A percentile compares a stretch with the other conserved stretches of the same genome.
Conservation (phyloP, 805 yeast species). For the Saturnispora saitoi region DNA sequence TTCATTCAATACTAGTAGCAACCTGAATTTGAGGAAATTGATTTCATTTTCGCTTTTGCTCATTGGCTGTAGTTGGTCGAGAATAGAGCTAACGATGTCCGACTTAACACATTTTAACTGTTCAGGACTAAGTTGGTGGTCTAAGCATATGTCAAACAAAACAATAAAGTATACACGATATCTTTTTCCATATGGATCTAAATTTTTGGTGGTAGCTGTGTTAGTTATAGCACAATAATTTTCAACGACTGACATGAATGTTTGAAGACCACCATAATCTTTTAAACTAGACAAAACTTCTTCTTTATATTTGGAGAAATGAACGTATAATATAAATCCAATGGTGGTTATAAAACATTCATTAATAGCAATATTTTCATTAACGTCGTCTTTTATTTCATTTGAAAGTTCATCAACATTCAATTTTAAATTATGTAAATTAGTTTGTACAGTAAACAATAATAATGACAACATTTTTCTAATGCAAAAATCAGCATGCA, state of each 20-base stretch:
- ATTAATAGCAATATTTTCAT: conserved; percentile 18
- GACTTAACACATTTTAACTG: conserved; percentile 36
- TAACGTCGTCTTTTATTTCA: conserved; percentile 17
- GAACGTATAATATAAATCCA: conserved; percentile 26
- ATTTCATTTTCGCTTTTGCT: conserved; percentile 44
- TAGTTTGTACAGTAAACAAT: conserved; percentile 24
- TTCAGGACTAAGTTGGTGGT: conserved; percentile 32
- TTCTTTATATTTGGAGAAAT: conserved; percentile 16
- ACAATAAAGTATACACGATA: conserved; percentile 37
- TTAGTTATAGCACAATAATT: conserved; percentile 30
- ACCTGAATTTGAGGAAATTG: conserved; percentile 60
- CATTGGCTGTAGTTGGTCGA: conserved; percentile 34
- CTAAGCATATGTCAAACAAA: conserved; percentile 46
- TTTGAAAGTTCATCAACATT: conserved; percentile 14
- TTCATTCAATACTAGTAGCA: conserved; percentile 72
- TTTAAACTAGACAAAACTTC: conserved; percentile 37
- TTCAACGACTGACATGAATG: conserved; percentile 26
- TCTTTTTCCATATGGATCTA: conserved; percentile 18
- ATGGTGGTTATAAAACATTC: conserved; percentile 26
- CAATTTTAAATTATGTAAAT: conserved; percentile 17
- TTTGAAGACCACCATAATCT: conserved; percentile 45
- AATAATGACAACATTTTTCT: conserved; percentile 41
- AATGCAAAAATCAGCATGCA: conserved; percentile 36
- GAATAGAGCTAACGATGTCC: conserved; percentile 40
- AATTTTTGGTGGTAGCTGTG: conserved; percentile 27